Conservation (phyloP, 2,329 filamentous ascomycete species). For the Alternaria gansuensis region DNA sequence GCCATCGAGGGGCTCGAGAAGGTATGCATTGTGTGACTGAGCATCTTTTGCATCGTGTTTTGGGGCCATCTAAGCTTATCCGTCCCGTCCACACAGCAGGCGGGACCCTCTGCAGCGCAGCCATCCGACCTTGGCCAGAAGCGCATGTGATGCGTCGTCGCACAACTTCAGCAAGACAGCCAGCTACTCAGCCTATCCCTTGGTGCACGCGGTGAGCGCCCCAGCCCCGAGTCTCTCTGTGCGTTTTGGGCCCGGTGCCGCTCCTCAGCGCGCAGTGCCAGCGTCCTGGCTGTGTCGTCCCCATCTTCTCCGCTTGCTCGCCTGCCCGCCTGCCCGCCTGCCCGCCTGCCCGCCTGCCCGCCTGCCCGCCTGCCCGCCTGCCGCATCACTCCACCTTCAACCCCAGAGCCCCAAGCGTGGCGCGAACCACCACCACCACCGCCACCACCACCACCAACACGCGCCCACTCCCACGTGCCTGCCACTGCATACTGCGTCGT, state of each 20-base stretch:
- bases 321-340: constrained; percentile 14
- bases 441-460: constrained; percentile 13
- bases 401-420: constrained; percentile 21
- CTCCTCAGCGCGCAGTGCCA: constrained; percentile 3
- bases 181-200: constrained; percentile 33
- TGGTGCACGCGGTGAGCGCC: constrained; percentile 28
- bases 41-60: not conserved
- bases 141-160: constrained; percentile 52
- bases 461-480: constrained; percentile 19
- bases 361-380: constrained; percentile 10
- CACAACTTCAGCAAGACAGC: constrained; percentile 43
- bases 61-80: constrained; percentile 3
- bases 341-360: constrained; percentile 14
- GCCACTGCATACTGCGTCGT: constrained; percentile 1
- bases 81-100: constrained; percentile 13
- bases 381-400: constrained; percentile 23
- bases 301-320: constrained; percentile 16
- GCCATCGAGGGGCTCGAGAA: not conserved
- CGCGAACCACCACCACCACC: not conserved
- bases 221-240: constrained; percentile 4
- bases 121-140: constrained; percentile 30
- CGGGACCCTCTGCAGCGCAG: constrained; percentile 16
- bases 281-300: constrained; percentile 8
- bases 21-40: not conserved
- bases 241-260: constrained; percentile 7